Percentiles rank a stretch among this genome's conserved stretches.
phyloP scores from a whole-genome alignment of 805 yeast genomes.

The Zygotorulaspora sp. region DNA sequence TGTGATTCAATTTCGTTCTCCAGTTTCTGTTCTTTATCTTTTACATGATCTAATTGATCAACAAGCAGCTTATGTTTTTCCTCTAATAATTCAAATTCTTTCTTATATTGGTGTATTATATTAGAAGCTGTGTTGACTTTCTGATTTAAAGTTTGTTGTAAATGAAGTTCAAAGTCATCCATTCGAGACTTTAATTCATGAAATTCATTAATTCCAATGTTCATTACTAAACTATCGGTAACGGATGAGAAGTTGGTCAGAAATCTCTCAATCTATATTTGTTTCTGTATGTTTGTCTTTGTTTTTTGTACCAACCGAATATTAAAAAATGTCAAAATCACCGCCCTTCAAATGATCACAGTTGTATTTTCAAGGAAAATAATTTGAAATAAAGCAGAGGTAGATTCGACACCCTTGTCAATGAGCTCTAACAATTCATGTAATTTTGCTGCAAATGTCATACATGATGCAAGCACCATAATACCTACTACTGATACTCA shows the following conservation, averaged over 20 bases:
- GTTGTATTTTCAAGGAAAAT: no score
- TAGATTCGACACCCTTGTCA: no score
- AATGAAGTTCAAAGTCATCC: constrained; percentile 33
- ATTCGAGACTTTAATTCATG: constrained; percentile 9
- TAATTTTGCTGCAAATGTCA: neutral
- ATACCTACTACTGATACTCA: neutral
- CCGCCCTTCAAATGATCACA: no score
- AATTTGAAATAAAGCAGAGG: no score
- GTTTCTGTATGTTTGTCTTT: no score
- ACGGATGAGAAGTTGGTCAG: no score
- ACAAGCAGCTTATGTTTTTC: constrained; percentile 32
- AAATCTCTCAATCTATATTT: no score
- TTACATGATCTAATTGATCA: constrained; percentile 33
- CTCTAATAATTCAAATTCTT: constrained; percentile 9
- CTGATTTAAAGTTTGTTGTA: constrained; percentile 24
- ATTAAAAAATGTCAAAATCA: no score
- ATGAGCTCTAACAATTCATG: neutral
- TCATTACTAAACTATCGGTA: no score
- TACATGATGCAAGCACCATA: neutral
- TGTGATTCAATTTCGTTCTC: constrained; percentile 27
- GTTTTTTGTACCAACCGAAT: no score
- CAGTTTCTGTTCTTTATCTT: constrained; percentile 30
- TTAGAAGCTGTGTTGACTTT: constrained; percentile 24
- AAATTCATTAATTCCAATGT: constrained; percentile 6
- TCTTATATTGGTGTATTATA: constrained; percentile 9